Evolutionary conservation across 345 rosid species (phyloP), one percentile per base, ranked within the genome.

Genomic region (Camelina hispida): DNA sequence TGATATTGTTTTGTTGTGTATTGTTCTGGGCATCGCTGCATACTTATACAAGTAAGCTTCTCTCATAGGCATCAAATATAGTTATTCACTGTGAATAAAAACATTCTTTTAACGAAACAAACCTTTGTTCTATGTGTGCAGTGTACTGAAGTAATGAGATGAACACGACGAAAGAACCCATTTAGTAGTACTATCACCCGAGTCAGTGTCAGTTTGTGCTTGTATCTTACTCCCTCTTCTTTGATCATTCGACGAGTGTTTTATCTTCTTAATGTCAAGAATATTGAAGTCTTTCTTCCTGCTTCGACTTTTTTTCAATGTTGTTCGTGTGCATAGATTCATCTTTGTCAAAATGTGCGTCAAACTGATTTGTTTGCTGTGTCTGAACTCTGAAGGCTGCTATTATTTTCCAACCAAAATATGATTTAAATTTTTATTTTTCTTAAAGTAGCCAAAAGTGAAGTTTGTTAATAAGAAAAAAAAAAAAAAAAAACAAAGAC

Each of bases 11-110:
- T 78, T 96, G 74, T 43, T 93, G 88, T 87, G 93, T 76, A 84
- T 96, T 77, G 86, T 96, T 67, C 85, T 96, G 61, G 98, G 99
- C 34, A 90, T 93, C n/a, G 98, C 99, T 64, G 98, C 99, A 75
- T 96, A 96, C 76, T 77, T 96, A 50, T 96, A 96, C 98, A 96
- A 96, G 99, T 93, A 87, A 89, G 96, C 42, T 78, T 71, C 59
- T 74, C 61, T 43, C 60, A 62, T 47, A 53, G 23, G 47, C 46
- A 6, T 52, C 23, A 44, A 6, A 35, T 23, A 32, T 55, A 67
- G 46, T 61, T 57, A 73, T 3, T 54, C 56, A 57, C 32, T 62
- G 51, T 65, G 16, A 66, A 48, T 30, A 68, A 17, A 37, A 68
- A 25, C 15, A 17, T 7, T 42, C 46, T 54, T 68, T 2, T 14